Base-by-base conservation (phyloP, 108 stramenopile genomes). In the Discostella stelligeroides region DNA sequence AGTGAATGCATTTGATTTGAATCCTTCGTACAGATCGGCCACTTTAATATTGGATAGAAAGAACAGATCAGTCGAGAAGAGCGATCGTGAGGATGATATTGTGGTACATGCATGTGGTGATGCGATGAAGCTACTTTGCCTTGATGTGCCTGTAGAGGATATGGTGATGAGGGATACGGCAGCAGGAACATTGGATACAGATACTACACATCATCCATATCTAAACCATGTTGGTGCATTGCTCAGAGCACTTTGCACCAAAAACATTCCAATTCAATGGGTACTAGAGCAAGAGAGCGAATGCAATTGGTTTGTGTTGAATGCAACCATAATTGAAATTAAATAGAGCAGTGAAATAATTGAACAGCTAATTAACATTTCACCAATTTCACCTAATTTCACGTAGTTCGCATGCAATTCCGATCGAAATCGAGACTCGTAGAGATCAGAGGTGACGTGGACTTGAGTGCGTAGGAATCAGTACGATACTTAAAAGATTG, bases 211-310 rank as follows among this genome's bases (percentile, higher is more conserved):
- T 2, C 65, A 79, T 62, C 77, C 66, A 7, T 79, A 67, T 48
- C 60, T 79, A 49, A 25, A 40, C 9, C 66, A 79, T 47, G 77
- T 72, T 27, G 77, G 77, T 39, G 51, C 15, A 6, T 7, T 79
- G 24, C 48, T 79, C 30, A 60, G 46, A 42, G 60, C 63, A 28
- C 54, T 79, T 37, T 79, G 77, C 55, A 66, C 66, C 5, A 60
- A 79, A 20, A 45, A 57, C 40, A 61, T 65, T 50, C 60, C 53
- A 14, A 66, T 79, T 38, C 59, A 70, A 38, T 79, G 77, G 77
- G 60, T 71, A 7, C 27, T 79, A 39, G 77, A 79, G 54, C 77
- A 79, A 57, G 77, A 79, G 24, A 67, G 70, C 61, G 70, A 79
- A 48, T 46, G 60, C 48, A 67, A 64, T 40, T 79, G 70, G 70